A percentile compares a stretch with the other conserved stretches of the same genome.
phyloP scores from a whole-genome alignment of 306 rosid genomes.

The Biancaea sappan region DNA sequence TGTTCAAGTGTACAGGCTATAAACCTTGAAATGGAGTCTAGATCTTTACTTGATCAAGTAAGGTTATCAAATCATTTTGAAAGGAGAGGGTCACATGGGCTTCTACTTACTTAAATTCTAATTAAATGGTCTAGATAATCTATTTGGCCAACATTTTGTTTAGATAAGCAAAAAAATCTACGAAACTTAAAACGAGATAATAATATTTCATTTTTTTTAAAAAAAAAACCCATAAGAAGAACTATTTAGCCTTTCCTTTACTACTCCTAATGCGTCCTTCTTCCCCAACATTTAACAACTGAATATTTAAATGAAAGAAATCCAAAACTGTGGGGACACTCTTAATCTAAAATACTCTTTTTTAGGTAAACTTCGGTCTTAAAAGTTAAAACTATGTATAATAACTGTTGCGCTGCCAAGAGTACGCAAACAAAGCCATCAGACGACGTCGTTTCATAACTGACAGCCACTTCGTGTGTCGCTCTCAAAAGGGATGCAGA shows the following conservation, averaged over 20 bases:
- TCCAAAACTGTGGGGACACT: background rate
- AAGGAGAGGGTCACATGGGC: no score
- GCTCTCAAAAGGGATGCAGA: conserved; percentile 3
- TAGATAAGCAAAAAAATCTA: no score
- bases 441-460: background rate
- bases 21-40: no score
- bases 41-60: no score
- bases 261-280: background rate
- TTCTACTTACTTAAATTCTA: no score
- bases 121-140: no score
- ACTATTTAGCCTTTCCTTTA: background rate
- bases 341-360: no score
- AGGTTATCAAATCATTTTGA: no score
- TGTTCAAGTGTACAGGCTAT: no score
- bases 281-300: background rate
- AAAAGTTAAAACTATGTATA: background rate
- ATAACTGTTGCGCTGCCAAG: background rate
- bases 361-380: background rate
- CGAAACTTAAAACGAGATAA: background rate
- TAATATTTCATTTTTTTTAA: background rate
- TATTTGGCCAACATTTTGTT: no score
- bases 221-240: background rate
- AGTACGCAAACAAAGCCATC: background rate
- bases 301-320: no score
- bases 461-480: background rate